These are phyloP conservation scores for Russula emetica DNA, from an alignment of 768 basidiomycete genomes.

Conservation along the genomic window DNA sequence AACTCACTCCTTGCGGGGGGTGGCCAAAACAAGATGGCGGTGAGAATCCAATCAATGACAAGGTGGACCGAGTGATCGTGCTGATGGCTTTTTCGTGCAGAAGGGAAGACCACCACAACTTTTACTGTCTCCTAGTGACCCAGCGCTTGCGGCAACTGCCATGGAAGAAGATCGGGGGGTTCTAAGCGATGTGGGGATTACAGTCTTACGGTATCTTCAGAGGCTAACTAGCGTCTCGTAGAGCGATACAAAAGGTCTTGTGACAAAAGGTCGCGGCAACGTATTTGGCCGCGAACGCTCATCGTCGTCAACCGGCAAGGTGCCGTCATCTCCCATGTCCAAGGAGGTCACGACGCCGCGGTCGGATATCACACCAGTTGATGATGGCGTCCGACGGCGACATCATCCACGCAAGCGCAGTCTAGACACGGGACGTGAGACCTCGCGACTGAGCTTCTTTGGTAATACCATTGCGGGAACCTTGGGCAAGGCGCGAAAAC, in stretches of 20 bases:
- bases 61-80: not conserved
- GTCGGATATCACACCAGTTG: conserved; percentile 8
- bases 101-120: conserved; percentile 51
- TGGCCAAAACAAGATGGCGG: not conserved
- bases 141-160: conserved; percentile 46
- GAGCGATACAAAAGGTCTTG: conserved; percentile 46
- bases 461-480: conserved; percentile 59
- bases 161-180: conserved; percentile 52
- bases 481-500: conserved; percentile 70
- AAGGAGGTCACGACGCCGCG: conserved; percentile 30
- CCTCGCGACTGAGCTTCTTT: conserved; percentile 72
- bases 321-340: conserved; percentile 32
- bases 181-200: conserved; percentile 65
- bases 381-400: not conserved
- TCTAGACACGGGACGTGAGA: conserved; percentile 44
- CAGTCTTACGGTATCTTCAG: conserved; percentile 5
- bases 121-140: conserved; percentile 58
- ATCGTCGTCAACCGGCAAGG: conserved; percentile 32
- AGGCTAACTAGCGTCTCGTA: conserved; percentile 30
- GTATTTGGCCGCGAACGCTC: conserved; percentile 61
- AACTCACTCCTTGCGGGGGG: conserved; percentile 9
- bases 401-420: conserved; percentile 46
- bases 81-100: conserved; percentile 27
- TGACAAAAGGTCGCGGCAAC: conserved; percentile 42
- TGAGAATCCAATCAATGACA: not conserved